phyloP scores from a whole-genome alignment of 441 rosid species.

The Gossypium gossypioides region DNA sequence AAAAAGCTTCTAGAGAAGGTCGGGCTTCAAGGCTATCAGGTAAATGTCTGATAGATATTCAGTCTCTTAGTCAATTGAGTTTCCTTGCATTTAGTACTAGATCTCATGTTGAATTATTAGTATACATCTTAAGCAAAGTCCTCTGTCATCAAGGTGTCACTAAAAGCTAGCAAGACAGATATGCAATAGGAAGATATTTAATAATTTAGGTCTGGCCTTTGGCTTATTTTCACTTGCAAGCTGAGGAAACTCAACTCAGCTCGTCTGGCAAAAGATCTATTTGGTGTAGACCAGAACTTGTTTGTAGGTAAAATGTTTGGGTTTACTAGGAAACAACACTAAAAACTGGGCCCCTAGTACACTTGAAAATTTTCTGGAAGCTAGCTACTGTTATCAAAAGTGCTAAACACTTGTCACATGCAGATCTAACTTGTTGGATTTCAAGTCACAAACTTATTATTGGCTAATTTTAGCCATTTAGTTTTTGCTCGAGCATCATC shows the following conservation, averaged over 20 bases:
- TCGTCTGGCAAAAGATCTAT: not conserved
- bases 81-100: not conserved
- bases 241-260: not conserved
- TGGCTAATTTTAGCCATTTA: not conserved
- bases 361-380: not conserved
- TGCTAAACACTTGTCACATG: not conserved
- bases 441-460: not conserved
- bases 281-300: not conserved
- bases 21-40: conserved; percentile 89
- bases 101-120: not conserved
- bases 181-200: not conserved
- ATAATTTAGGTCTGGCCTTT: not conserved
- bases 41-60: conserved; percentile 24
- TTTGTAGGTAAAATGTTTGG: not conserved
- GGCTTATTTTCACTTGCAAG: not conserved
- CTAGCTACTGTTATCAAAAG: not conserved
- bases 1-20: conserved; percentile 78
- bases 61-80: not conserved
- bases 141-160: not conserved
- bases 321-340: not conserved
- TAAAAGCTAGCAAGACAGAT: not conserved
- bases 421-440: not conserved
- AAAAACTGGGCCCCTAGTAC: not conserved
- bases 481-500: not conserved
- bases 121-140: not conserved